Percentiles rank a stretch among this genome's conserved stretches.
Conservation (phyloP, 768 basidiomycete genomes). For the Crepidotus variabilis region DNA sequence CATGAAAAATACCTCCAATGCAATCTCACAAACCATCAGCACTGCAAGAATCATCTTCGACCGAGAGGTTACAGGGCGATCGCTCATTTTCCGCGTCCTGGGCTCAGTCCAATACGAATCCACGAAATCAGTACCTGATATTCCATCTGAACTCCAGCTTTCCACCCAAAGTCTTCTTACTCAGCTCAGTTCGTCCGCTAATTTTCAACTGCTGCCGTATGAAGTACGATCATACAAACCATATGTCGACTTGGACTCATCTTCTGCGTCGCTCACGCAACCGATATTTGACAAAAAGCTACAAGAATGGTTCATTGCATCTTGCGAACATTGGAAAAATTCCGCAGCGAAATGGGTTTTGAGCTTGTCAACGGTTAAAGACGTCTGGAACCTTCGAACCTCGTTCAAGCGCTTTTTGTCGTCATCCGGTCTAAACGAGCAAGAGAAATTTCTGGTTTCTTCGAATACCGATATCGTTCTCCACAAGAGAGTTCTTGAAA, state of each 20-base stretch:
- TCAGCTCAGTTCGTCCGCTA: constrained; percentile 77
- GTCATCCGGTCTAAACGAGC: constrained; percentile 37
- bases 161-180: constrained; percentile 67
- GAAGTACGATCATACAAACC: constrained; percentile 78
- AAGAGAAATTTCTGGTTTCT: constrained; percentile 44
- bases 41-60: constrained; percentile 58
- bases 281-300: constrained; percentile 43
- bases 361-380: constrained; percentile 53
- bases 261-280: constrained; percentile 47
- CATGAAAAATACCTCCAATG: constrained; percentile 47
- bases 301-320: constrained; percentile 60
- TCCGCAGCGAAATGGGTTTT: constrained; percentile 55
- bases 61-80: constrained; percentile 25
- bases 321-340: constrained; percentile 38
- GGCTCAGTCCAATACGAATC: constrained; percentile 58
- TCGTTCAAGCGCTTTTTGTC: constrained; percentile 45
- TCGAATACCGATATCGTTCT: constrained; percentile 50
- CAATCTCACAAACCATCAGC: constrained; percentile 55
- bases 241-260: constrained; percentile 69
- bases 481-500: constrained; percentile 45
- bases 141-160: constrained; percentile 53
- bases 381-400: constrained; percentile 68
- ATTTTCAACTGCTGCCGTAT: constrained; percentile 72
- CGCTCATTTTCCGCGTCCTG: constrained; percentile 56
- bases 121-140: constrained; percentile 14